Evolutionary conservation across 352 stramenopile genomes (phyloP), one percentile per base, ranked within the genome.

Genomic region (Phytopythium boreale): DNA sequence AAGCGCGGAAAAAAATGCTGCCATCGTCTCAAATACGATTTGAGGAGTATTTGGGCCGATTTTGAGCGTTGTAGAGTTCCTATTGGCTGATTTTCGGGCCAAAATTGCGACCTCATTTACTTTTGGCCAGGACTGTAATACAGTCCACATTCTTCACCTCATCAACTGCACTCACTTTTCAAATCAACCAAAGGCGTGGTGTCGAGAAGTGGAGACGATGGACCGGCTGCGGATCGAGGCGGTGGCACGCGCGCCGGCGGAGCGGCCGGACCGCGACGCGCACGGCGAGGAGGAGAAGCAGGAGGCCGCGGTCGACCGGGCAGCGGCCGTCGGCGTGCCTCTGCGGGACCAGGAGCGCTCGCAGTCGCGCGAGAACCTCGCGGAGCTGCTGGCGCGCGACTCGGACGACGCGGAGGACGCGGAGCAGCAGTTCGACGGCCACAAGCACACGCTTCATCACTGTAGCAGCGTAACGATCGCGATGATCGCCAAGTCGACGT

Each of bases 291-390:
- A 12, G 39, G 15, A 19, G 55, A 2, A n/a, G 34, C 5, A 19
- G 10, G 22, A 37, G 12, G 34, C 2, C 4, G 55, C 14, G 20
- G 34, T 15, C 3, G 34, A 29, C 9, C 15, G 24, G 7, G 27
- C 17, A 9, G 27, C 27, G 17, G 17, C 27, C 4, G 22, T 43
- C 19, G 53, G 53, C 31, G 53, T 20, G 20, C 31, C 31, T 5
- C n/a, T 34, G 19, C 29, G n/a, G 2, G 20, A 6, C 0, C 53
- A 24, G 53, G 31, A 46, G 36, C 53, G 50, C 26, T 56, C 50
- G 50, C 26, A 22, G 44, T 50, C 44, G 44, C 44, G 49, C 49
- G 49, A 56, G 49, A 34, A 37, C 31, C 53, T 59, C 19, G 53
- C 34, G 9, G 29, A 47, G 12, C 4, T 46, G 31, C 31, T 46